phyloP scores from a whole-genome alignment of 2,329 filamentous ascomycete species.

The Pseudonectria foliicola region DNA sequence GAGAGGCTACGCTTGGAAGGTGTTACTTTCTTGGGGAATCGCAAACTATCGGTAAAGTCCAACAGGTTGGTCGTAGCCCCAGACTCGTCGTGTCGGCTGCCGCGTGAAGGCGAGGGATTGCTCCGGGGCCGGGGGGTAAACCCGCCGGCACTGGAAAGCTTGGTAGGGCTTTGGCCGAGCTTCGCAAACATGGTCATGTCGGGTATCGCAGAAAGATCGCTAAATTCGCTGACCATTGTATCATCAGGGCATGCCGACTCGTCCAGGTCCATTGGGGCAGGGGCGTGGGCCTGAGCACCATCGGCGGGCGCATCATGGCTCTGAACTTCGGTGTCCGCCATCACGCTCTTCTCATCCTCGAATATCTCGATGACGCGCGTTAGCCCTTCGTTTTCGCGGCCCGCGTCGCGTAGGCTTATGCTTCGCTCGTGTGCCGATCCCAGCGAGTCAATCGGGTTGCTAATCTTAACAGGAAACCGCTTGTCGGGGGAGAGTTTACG shows the following conservation, averaged over 20 bases:
- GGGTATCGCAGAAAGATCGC: conserved; percentile 81
- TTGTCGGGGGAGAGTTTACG: conserved; percentile 46
- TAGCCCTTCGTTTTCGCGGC: conserved; percentile 48
- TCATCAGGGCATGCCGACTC: conserved; percentile 53
- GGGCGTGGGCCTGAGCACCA: conserved; percentile 22
- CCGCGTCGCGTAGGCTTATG: conserved; percentile 45
- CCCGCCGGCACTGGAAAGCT: conserved; percentile 35
- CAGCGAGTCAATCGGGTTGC: conserved; percentile 21
- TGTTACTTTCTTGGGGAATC: conserved; percentile 39
- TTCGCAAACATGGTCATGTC: conserved; percentile 79
- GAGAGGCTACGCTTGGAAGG: conserved; percentile 34
- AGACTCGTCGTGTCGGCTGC: conserved; percentile 36
- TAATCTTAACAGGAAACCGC: conserved; percentile 55
- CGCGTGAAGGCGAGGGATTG: conserved; percentile 29
- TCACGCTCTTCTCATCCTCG: conserved; percentile 41
- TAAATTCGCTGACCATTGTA: conserved; percentile 74
- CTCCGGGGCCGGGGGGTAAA: conserved; percentile 31
- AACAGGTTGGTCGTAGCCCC: conserved; percentile 69
- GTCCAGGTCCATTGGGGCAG: conserved; percentile 20
- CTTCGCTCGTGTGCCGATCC: conserved; percentile 28
- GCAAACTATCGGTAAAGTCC: conserved; percentile 76
- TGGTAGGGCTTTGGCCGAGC: conserved; percentile 59
- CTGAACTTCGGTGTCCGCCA: conserved; percentile 25
- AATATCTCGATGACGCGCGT: conserved; percentile 56
- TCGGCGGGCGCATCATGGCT: conserved; percentile 14